Conservation (phyloP, 495 filamentous ascomycete genomes). For the Hypoxylon fragiforme region DNA sequence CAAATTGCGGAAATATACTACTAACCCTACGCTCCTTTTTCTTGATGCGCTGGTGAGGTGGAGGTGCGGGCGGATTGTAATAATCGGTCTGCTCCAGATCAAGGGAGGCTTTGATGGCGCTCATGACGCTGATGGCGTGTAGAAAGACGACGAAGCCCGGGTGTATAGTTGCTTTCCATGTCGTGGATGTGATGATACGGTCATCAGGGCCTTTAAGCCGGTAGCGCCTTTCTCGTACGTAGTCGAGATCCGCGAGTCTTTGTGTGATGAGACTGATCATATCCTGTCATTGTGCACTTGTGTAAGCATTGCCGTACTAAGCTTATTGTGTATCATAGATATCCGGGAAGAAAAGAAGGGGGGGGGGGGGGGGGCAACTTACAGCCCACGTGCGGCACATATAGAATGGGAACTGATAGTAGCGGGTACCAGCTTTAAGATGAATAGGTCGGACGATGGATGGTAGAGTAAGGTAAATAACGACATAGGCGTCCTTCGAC, state of each 20-base stretch:
- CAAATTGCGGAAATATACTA: too few species aligned
- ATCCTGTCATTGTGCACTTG: neutral
- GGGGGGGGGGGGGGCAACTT: neutral
- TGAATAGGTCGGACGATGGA: neutral
- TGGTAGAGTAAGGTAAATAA: slow-evolving; percentile 7
- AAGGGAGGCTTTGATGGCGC: neutral
- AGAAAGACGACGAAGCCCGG: slow-evolving; percentile 17
- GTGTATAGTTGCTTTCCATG: slow-evolving; percentile 1
- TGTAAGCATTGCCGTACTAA: too few species aligned
- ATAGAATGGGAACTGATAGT: slow-evolving; percentile 15
- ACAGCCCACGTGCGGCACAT: slow-evolving; percentile 23
- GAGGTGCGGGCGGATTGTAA: neutral
- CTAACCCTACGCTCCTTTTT: too few species aligned
- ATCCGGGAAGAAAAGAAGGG: too few species aligned
- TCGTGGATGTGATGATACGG: neutral
- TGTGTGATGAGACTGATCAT: slow-evolving; percentile 7
- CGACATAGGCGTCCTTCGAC: neutral
- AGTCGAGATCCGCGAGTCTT: neutral
- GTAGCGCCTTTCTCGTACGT: neutral
- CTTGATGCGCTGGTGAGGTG: too few species aligned
- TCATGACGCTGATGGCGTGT: neutral
- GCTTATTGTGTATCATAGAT: too few species aligned
- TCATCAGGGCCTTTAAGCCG: neutral
- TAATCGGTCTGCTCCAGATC: neutral
- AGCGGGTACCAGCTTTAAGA: neutral